Evolutionary conservation across 129 eudicot genomes (phyloP), one percentile per base, ranked within the genome.

Genomic region (Flaveria linearis): DNA sequence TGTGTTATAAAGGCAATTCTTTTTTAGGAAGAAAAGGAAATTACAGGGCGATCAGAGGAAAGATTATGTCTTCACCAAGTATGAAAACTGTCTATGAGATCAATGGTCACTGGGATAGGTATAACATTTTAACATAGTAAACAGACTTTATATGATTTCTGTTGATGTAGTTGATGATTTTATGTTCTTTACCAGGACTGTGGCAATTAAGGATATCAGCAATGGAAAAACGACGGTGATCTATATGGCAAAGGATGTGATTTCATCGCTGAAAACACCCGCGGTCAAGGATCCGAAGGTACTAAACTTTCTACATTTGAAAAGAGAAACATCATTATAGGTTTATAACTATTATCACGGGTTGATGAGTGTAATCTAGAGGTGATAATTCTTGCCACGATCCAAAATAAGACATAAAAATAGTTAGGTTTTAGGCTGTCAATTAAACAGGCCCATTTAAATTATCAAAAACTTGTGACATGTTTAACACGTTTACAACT

Each of bases 91-190:
- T 87, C 3, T 89, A 77, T 26, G 93, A 94, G 80, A 87, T 94
- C 55, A 71, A 63, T 61, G 98, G 98, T 82, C 91, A 94, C 25
- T 94, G 98, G 98, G 98, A 94, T 47, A 94, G 88, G 98, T 94
- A 39, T 66, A 23, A 9, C 28, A 10, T 66, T 0, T 10, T 41
- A 41, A 66, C 16, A 39, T 39, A 66, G 16, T 66, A 41, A 41
- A 17, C 50, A 41, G 39, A 13, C 30, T 47, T 13, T 57, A 26
- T 42, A 23, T 66, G 23, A 36, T 8, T 20, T 60, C 16, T 66
- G 46, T 46, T 75, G 47, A 49, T 13, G 3, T 4, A 15, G 41
- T 20, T 52, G 56, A 39, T 13, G 30, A 69, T 76, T 66, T 33
- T 30, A 14, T 62, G 61, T 46, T 51, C 18, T 56, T 65, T 67